phyloP scores from a whole-genome alignment of 2,329 filamentous ascomycete species.

The Aspergillus sp. region DNA sequence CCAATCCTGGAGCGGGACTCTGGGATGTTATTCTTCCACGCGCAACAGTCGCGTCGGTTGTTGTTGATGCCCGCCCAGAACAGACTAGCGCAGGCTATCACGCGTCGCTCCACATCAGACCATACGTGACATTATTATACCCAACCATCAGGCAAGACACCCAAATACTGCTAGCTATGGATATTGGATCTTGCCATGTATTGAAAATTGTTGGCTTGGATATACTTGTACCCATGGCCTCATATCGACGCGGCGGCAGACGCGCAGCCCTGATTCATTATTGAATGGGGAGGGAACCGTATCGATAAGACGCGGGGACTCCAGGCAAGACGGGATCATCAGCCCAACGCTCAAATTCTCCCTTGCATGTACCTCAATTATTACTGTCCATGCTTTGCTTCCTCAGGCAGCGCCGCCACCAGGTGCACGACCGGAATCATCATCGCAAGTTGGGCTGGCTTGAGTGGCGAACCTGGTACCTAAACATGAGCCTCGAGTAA shows the following conservation, averaged over 20 bases:
- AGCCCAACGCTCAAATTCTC: constrained; percentile 5
- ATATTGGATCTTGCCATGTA: no score
- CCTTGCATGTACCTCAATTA: constrained; percentile 22
- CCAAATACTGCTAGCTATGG: neutral
- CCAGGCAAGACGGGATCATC: constrained; percentile 6
- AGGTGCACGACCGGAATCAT: neutral
- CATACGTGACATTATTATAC: neutral
- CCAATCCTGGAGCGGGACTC: constrained; percentile 20
- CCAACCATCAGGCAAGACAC: neutral
- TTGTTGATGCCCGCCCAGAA: constrained; percentile 26
- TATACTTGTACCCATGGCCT: no score
- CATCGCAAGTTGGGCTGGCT: neutral
- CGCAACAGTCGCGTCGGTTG: constrained; percentile 32
- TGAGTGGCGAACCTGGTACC: constrained; percentile 2
- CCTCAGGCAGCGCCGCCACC: constrained; percentile 5
- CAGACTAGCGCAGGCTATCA: constrained; percentile 29
- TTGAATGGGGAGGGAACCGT: neutral
- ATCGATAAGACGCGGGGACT: constrained; percentile 17
- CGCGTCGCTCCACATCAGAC: constrained; percentile 25
- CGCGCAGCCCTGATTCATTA: neutral
- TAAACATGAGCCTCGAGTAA: neutral
- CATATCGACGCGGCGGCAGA: neutral
- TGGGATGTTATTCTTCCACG: constrained; percentile 20
- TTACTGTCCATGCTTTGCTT: constrained; percentile 9
- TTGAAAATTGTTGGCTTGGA: no score